Evolutionary conservation across 768 basidiomycete genomes (phyloP), one percentile per base, ranked within the genome.

Genomic region (Mycena capillaripes): DNA sequence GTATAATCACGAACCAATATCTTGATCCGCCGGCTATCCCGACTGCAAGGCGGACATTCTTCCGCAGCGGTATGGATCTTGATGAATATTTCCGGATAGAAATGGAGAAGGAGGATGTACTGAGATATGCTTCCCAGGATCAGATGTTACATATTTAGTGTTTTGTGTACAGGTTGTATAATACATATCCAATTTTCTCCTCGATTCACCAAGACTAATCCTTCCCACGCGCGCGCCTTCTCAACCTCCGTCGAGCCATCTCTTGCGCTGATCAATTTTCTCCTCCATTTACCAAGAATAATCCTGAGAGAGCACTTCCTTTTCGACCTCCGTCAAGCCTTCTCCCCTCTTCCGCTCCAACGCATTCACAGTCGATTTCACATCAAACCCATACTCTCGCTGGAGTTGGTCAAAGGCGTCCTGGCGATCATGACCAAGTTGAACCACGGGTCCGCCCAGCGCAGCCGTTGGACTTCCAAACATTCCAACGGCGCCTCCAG

Each of bases 1-100:
- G 91, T 74, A 84, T 93, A 56, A 62, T 92, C 58, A 92, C 91
- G 21, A 89, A 89, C 69, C 86, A 89, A 65, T 90, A 88, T 73
- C 82, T 88, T 63, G 89, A 91, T 48, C 81, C 56, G 6, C 56
- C 21, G 56, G 72, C 79, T 19, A 67, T 71, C 19, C 77, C 82
- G 65, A 81, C 77, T 58, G 76, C 82, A 3, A 87, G 84, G 66
- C 80, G 92, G 66, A 82, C 87, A 57, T 92, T 92, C 80, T 93
- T 92, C 83, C 86, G 88, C 74, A 89, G 85, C 58, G 81, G 63
- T 7, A 36, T 64, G 3, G 62, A 71, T 46, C 4, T 65, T 4
- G 63, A 71, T 25, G 70, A 64, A 16, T 60, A 40, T 29, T 71
- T 71, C 32, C 62, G 55, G 62, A 29, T 40, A 9, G 63, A 56